Base-by-base conservation (phyloP, 805 yeast species). In the Candida patagonica region DNA sequence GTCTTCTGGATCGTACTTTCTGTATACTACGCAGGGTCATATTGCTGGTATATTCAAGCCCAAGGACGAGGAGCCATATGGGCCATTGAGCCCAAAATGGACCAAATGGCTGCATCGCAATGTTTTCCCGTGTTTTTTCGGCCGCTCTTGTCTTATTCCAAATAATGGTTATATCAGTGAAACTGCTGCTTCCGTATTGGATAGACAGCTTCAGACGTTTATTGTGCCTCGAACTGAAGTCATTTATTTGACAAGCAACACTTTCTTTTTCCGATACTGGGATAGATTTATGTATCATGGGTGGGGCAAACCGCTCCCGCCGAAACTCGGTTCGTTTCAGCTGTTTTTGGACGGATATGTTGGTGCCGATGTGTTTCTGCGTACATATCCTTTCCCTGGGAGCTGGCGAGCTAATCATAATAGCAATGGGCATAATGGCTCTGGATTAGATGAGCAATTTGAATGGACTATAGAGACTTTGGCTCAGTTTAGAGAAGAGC, bases 41-140 rank as follows among this genome's bases (percentile, higher is more conserved):
- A 67, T 66, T 9, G 68, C 68, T 12, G 87, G 79, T 0, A 76
- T 80, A 2, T 80, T 80, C 63, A 80, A 80, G 54, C 88, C 88
- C 4, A 79, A 78, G 52, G 86, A 80, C 56, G 88, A 80, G 55
- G 87, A 80, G 49, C 88, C 87, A 0, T 80, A 80, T 52, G 88
- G 87, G 0, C 84, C 86, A 1, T 52, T 80, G 38, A 74, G 82
- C 3, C 87, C 88, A 1, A 80, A 80, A 54, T 78, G 87, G 86
- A 73, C 82, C 1, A 80, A 80, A 57, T 80, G 88, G 87, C 54
- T 78, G 3, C 87, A 80, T 53, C 56, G 87, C 48, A 80, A 79
- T 21, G 67, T 80, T 45, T 80, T 80, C 42, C 88, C 88, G 2
- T 80, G 86, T 49, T 80, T 78, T 53, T 80, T 80, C 59, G 87